Evolutionary conservation across 176 grass and related monocot species (phyloP), one percentile per base, ranked within the genome.

Genomic region (Leersia perrieri): DNA sequence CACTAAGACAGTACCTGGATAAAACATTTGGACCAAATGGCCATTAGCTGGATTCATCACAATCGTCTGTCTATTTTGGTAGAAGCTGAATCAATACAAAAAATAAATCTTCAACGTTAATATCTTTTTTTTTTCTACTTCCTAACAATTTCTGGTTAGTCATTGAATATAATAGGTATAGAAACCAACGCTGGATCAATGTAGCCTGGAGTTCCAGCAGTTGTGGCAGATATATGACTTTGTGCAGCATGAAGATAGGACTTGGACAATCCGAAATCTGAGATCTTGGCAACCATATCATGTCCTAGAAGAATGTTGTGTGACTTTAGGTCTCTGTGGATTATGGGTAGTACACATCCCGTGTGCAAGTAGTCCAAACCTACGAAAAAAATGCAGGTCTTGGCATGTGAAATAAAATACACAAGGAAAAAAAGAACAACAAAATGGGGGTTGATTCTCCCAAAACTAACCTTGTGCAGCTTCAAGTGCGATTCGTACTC

Each of bases 341-440:
- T 33, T 78, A 91, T 85, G 6, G 83, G 83, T 29, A 73, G 20
- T 3, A 1, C 40, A 7, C 83, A 89, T 66, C 84, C 76, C 3
- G 77, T 87, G 68, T 94, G 89, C 41, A 94, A 26, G 66, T 91
- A 91, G 53, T 89, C 92, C 75, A 94, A 7, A 2, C 86, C 87
- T 94, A 69, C 58, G 49, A n/a, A 29, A 5, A 77, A 5, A 77
- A 7, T 1, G 6, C 2, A 39, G 1, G 2, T 16, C 42, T 45
- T 45, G 42, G 3, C 13, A 16, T 45, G 42, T 45, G 1, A 45
- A 5, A 45, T 45, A 45, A 14, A 14, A 42, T 18, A n/a, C n/a
- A n/a, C n/a, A n/a, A n/a, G n/a, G n/a, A n/a, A n/a, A n/a, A n/a
- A n/a, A n/a, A n/a, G n/a, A n/a, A n/a, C n/a, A n/a, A n/a, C n/a